Base-by-base conservation (phyloP, 192 early-diverging fungal species). In the Lunasporangiospora selenospora region DNA sequence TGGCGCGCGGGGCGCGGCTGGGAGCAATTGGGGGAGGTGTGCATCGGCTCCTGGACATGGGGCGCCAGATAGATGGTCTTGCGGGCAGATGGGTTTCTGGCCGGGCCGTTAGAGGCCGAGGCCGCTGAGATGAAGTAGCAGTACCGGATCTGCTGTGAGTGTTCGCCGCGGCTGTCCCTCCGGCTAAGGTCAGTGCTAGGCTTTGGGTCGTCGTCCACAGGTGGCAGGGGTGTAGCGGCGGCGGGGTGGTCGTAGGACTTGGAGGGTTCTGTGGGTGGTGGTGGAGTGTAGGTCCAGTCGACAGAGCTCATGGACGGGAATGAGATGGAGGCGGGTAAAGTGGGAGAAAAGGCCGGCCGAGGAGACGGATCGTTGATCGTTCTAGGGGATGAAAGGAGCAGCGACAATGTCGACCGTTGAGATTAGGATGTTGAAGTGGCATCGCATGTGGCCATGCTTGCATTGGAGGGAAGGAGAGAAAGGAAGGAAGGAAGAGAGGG, bases 71-170 rank as follows among this genome's bases (percentile, higher is more conserved):
- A 71, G 24, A 63, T 37, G 29, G 60, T 26, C 12, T 63, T 51
- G 18, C 30, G 33, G 55, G 51, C 38, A 7, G 67, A 62, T 11
- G 46, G 45, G 21, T 54, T 40, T 32, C 58, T 36, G 0, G 56
- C 52, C 30, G 19, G 33, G 8, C 58, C 27, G 21, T 45, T 53
- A 10, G 60, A 39, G 12, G 45, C 32, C 11, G 59, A 62, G 50
- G 60, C 43, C n/a, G 58, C 58, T 7, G 59, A 62, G 32, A 62
- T 62, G 27, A 73, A 73, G 29, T 73, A 73, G 38, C 69, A 73
- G 47, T 73, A 73, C n/a, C 69, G 69, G 49, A 73, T 73, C 36
- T 73, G 69, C 2, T 59, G 60, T n/a, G 32, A 1, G 18, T 47
- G 16, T 30, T 12, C 45, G 39, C n/a, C 29, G 41, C 12, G 12